Evolutionary conservation across 768 basidiomycete species (phyloP).

Genomic region (Fomitopsis serialis): DNA sequence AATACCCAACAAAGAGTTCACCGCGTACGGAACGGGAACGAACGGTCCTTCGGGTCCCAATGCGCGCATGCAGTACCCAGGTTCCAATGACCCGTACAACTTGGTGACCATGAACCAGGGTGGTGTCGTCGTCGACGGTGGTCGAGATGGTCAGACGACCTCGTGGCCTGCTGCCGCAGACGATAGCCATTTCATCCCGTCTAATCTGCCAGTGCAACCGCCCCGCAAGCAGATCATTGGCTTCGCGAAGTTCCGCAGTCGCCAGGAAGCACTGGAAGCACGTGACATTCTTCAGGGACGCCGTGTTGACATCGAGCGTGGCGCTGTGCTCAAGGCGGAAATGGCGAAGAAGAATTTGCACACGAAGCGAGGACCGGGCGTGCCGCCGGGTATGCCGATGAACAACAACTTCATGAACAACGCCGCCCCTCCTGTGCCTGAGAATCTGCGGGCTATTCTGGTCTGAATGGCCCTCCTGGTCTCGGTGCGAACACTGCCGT

Average conservation of each 20-base stretch:
- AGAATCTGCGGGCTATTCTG: conserved; percentile 9
- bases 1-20: conserved; percentile 90
- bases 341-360: conserved; percentile 99
- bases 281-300: conserved; percentile 85
- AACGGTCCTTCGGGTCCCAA: conserved; percentile 16
- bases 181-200: conserved; percentile 30
- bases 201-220: conserved; percentile 22
- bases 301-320: conserved; percentile 89
- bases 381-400: conserved; percentile 27
- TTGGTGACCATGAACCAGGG: conserved; percentile 80
- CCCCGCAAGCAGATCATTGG: conserved; percentile 93
- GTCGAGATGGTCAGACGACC: conserved; percentile 64
- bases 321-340: conserved; percentile 91
- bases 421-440: conserved; percentile 9
- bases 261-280: conserved; percentile 83
- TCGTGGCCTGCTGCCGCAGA: conserved; percentile 54
- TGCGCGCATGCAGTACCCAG: conserved; percentile 26
- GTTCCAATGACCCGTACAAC: conserved; percentile 78
- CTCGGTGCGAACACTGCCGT: conserved; percentile 11
- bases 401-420: conserved; percentile 10
- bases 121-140: conserved; percentile 75
- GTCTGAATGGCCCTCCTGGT: conserved; percentile 7
- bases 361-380: conserved; percentile 72
- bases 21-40: conserved; percentile 52
- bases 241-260: conserved; percentile 91